Evolutionary conservation across 768 basidiomycete species (phyloP).

Genomic region (Rickenella mellea): DNA sequence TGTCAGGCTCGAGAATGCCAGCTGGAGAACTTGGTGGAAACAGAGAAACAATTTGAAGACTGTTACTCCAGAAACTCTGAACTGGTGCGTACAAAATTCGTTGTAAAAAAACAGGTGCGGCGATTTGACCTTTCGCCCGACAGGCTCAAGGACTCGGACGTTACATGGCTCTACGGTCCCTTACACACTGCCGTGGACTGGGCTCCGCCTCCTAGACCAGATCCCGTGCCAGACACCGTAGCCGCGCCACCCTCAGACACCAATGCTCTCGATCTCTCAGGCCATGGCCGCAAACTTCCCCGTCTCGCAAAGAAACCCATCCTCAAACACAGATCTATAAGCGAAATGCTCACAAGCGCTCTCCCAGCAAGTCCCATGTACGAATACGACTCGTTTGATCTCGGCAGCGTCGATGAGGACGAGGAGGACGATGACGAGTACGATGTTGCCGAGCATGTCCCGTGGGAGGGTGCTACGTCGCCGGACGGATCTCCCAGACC

Average conservation of each 20-base stretch:
- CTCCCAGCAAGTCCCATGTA: constrained; percentile 54
- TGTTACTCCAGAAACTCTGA: constrained; percentile 91
- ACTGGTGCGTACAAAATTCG: constrained; percentile 58
- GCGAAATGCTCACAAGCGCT: constrained; percentile 77
- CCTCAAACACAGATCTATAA: constrained; percentile 89
- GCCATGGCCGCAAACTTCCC: constrained; percentile 9
- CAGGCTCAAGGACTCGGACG: constrained; percentile 99
- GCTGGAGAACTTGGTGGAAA: constrained; percentile 99
- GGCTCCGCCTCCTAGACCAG: constrained; percentile 54
- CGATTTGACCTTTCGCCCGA: not conserved
- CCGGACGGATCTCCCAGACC: constrained; percentile 34
- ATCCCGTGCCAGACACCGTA: constrained; percentile 26
- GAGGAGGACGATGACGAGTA: constrained; percentile 17
- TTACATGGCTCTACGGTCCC: constrained; percentile 98
- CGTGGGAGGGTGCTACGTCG: not conserved
- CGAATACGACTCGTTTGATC: constrained; percentile 27
- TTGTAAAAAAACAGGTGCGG: constrained; percentile 9
- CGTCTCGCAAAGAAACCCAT: constrained; percentile 62
- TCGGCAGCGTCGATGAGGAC: constrained; percentile 45
- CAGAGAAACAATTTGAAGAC: constrained; percentile 95
- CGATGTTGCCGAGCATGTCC: not conserved
- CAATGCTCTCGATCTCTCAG: constrained; percentile 38
- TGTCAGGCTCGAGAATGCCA: constrained; percentile 90
- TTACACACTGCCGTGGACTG: constrained; percentile 90
- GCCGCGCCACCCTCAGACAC: constrained; percentile 11